phyloP scores from a whole-genome alignment of 164 flowering plant genomes.

The Berberis thunbergii region DNA sequence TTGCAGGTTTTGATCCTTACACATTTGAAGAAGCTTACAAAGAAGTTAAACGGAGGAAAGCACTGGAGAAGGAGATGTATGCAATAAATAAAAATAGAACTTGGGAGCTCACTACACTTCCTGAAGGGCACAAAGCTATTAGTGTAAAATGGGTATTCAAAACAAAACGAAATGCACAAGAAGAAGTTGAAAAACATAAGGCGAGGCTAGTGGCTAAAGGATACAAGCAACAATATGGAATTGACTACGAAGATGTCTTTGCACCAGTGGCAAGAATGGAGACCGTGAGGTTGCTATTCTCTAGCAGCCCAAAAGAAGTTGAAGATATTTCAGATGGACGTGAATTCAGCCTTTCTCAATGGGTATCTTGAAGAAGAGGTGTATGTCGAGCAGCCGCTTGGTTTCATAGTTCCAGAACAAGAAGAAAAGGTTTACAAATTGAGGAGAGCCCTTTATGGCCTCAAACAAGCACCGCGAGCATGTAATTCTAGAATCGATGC shows the following conservation, averaged over 20 bases:
- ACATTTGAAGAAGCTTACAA: neutral
- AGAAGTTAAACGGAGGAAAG: neutral
- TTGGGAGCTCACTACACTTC: neutral
- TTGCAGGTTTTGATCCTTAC: neutral
- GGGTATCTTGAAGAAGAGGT: neutral
- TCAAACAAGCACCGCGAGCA: neutral
- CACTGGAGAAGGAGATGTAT: neutral
- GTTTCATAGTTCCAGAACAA: neutral
- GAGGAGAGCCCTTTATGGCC: neutral
- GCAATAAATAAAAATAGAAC: neutral
- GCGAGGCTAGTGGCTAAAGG: constrained; percentile 3
- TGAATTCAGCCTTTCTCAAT: neutral
- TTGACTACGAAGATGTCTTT: neutral
- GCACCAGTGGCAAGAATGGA: neutral
- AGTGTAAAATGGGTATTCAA: constrained; percentile 2
- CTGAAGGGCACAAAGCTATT: neutral
- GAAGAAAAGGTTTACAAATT: neutral
- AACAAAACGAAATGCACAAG: neutral
- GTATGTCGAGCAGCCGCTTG: neutral
- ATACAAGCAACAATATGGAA: neutral
- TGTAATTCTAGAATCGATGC: constrained; percentile 1
- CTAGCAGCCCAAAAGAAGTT: neutral
- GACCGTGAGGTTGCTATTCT: neutral
- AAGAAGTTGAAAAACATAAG: neutral
- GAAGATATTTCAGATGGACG: neutral